Evolutionary conservation across 108 stramenopile species (phyloP).

Genomic region (Chaetoceros muelleri): DNA sequence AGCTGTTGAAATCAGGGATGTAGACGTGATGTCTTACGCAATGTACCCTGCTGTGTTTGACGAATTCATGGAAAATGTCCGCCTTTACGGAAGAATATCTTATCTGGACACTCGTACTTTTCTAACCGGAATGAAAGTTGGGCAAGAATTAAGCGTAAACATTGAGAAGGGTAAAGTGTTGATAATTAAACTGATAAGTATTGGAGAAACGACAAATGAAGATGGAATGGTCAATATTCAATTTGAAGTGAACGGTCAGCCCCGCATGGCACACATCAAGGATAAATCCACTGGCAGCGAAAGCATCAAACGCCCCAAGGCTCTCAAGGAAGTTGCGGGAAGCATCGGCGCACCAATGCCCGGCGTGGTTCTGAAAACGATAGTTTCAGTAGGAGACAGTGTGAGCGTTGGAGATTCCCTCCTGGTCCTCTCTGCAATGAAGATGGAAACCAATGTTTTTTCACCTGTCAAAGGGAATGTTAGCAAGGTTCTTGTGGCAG

Average conservation of each 20-base stretch:
- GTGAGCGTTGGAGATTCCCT: slow-evolving; percentile 88
- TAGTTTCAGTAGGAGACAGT: slow-evolving; percentile 74
- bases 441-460: slow-evolving; percentile 94
- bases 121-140: slow-evolving; percentile 85
- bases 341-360: slow-evolving; percentile 92
- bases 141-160: slow-evolving; percentile 65
- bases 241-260: slow-evolving; percentile 91
- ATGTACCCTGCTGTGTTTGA: slow-evolving; percentile 90
- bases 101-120: slow-evolving; percentile 89
- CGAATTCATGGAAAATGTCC: slow-evolving; percentile 58
- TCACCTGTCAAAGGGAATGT: slow-evolving; percentile 75
- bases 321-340: slow-evolving; percentile 45
- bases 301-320: slow-evolving; percentile 40
- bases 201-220: slow-evolving; percentile 46
- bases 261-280: slow-evolving; percentile 60
- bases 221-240: slow-evolving; percentile 77
- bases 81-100: slow-evolving; percentile 67
- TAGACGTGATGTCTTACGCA: slow-evolving; percentile 84
- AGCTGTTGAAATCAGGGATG: slow-evolving; percentile 49
- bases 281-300: slow-evolving; percentile 42
- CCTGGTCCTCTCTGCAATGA: slow-evolving; percentile 88
- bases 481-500: slow-evolving; percentile 60
- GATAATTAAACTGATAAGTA: slow-evolving; percentile 64
- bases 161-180: slow-evolving; percentile 81
- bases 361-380: slow-evolving; percentile 88